Evolutionary conservation across 2,329 filamentous ascomycete species (phyloP).

Genomic region (Clonostachys sp.): DNA sequence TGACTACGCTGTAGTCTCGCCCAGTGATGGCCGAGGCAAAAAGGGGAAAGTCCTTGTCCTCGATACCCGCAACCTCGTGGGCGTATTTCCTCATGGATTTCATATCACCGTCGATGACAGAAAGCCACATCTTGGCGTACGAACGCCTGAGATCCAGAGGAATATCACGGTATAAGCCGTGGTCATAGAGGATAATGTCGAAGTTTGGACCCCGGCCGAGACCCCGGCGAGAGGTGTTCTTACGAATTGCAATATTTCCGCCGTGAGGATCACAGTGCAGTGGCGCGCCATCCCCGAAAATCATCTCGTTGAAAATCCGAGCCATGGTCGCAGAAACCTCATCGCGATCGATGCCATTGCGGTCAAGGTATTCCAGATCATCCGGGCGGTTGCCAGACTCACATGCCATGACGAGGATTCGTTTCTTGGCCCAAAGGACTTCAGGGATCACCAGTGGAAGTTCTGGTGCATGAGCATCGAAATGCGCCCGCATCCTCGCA

Average conservation of each 20-base stretch:
- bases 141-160: conserved; percentile 71
- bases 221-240: conserved; percentile 56
- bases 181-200: conserved; percentile 93
- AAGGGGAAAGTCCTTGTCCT: conserved; percentile 84
- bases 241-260: conserved; percentile 88
- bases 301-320: conserved; percentile 98
- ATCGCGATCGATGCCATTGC: conserved; percentile 84
- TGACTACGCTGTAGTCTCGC: conserved; percentile 78
- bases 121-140: conserved; percentile 97
- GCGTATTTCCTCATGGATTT: conserved; percentile 82
- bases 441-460: conserved; percentile 85
- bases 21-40: conserved; percentile 97
- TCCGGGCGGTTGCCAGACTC: conserved; percentile 83
- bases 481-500: conserved; percentile 73
- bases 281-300: conserved; percentile 84
- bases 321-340: conserved; percentile 90
- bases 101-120: conserved; percentile 88
- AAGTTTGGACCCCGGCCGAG: conserved; percentile 65
- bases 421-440: conserved; percentile 82
- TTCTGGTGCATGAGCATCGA: conserved; percentile 61
- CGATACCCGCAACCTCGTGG: conserved; percentile 82
- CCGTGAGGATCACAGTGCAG: conserved; percentile 97
- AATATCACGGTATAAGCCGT: conserved; percentile 93
- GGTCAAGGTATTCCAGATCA: conserved; percentile 82
- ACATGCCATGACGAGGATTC: conserved; percentile 94